phyloP scores from a whole-genome alignment of 768 basidiomycete species.

The Ramaria rubella region DNA sequence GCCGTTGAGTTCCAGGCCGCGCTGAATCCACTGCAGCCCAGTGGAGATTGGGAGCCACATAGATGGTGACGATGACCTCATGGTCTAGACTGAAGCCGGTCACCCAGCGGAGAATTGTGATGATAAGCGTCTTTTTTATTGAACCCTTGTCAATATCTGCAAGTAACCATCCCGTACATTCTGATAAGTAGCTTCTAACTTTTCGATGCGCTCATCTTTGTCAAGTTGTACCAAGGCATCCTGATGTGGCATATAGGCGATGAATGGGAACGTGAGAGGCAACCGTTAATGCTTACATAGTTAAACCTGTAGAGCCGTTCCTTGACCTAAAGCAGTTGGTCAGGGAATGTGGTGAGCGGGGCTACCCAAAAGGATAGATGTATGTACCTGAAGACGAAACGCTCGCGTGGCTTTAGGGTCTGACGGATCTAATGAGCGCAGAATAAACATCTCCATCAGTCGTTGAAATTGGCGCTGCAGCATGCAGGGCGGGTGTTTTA shows the following conservation, averaged over 20 bases:
- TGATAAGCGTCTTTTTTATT: too few species aligned
- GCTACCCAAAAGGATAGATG: background rate
- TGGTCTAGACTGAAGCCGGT: too few species aligned
- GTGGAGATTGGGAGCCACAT: too few species aligned
- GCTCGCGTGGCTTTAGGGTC: constrained; percentile 52
- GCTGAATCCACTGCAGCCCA: too few species aligned
- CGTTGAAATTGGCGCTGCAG: constrained; percentile 87
- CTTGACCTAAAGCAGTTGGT: constrained; percentile 49
- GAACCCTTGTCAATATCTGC: constrained; percentile 60
- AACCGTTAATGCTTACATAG: constrained; percentile 44
- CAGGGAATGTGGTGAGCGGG: constrained; percentile 1
- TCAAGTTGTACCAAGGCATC: constrained; percentile 86
- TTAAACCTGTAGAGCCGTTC: constrained; percentile 94
- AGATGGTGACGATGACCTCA: too few species aligned
- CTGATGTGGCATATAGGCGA: constrained; percentile 31
- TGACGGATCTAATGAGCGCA: constrained; percentile 57
- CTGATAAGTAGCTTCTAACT: constrained; percentile 90
- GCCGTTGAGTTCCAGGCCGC: too few species aligned
- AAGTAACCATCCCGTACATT: constrained; percentile 79
- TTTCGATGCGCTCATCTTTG: constrained; percentile 78
- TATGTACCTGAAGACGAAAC: constrained; percentile 61
- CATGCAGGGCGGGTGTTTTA: background rate
- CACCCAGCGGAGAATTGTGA: background rate
- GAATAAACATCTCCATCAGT: constrained; percentile 84
- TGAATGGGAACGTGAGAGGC: background rate